phyloP scores from a whole-genome alignment of 2,329 filamentous ascomycete species.

The Triangularia setosa region DNA sequence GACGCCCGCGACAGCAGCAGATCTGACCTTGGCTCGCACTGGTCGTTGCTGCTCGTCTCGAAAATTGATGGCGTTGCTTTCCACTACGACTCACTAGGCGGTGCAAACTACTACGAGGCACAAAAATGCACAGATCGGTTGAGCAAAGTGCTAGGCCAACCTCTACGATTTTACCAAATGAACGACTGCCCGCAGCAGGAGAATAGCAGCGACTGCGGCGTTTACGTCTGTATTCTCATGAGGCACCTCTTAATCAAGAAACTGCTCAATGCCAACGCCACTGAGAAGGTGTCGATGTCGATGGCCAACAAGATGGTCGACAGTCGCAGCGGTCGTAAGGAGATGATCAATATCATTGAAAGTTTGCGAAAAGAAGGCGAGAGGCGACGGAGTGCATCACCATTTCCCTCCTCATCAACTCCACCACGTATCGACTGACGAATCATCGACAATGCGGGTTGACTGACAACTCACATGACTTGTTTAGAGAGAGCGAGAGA shows the following conservation, averaged over 20 bases:
- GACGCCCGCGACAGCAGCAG: constrained; percentile 72
- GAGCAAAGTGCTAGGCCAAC: constrained; percentile 60
- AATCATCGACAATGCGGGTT: not conserved
- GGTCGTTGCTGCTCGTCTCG: constrained; percentile 87
- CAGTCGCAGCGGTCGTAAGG: constrained; percentile 73
- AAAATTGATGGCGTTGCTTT: constrained; percentile 88
- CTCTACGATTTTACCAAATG: constrained; percentile 73
- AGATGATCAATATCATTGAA: constrained; percentile 89
- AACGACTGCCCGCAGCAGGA: constrained; percentile 85
- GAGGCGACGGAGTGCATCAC: constrained; percentile 53
- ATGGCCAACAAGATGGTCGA: constrained; percentile 82
- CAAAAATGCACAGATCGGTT: constrained; percentile 66
- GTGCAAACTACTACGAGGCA: constrained; percentile 72
- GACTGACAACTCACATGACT: not conserved
- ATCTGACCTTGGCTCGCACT: constrained; percentile 90
- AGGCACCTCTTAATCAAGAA: constrained; percentile 84
- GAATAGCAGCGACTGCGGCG: constrained; percentile 89
- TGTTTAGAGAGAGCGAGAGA: not conserved
- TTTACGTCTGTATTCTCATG: constrained; percentile 96
- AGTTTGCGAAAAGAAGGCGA: constrained; percentile 82
- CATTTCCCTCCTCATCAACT: constrained; percentile 32
- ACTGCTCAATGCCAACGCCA: constrained; percentile 72
- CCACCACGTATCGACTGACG: constrained; percentile 43
- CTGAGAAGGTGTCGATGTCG: constrained; percentile 90
- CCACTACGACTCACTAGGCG: constrained; percentile 87